Evolutionary conservation across 1,139 yeast species (phyloP), one percentile per base, ranked within the genome.

Genomic region (Groenewaldozyma auringiensis): DNA sequence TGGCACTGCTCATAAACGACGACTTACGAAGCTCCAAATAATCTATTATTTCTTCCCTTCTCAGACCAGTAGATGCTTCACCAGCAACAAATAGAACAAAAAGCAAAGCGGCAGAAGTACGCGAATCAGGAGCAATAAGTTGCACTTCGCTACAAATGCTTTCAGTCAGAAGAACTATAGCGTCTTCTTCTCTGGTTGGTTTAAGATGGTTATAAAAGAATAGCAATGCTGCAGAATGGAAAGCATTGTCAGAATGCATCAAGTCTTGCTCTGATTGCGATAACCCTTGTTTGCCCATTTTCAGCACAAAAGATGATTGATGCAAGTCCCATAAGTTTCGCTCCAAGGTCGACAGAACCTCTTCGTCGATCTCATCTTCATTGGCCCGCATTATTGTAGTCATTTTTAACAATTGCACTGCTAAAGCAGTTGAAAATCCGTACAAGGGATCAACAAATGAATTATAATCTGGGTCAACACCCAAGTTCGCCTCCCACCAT

Each of bases 171-270:
- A 33, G 20, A 8, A 6, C 18, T 6, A 33, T 17, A 4, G 36
- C 36, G 20, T 14, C 18, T 27, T 27, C 31, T 9, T 13, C 11
- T 33, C 18, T n/a, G 29, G 6, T 25, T 8, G 6, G 11, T 14
- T 14, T 9, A 8, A 33, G 36, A 9, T 8, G 20, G 9, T 4
- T 33, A 13, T 33, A 33, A 14, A 33, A 33, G 13, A 14, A 33
- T 13, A 33, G 36, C 13, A 33, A 33, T 17, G 36, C 36, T 14
- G 36, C 36, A 33, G 36, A 33, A 17, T 33, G 36, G 13, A 33
- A 33, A 9, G 20, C 36, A 14, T 33, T 14, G 20, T 33, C 20
- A 17, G 18, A 33, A 33, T 33, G 36, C 36, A 33, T 33, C 11
- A 33, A 14, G 36, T 33, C 36, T 14, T 8, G 4, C 36, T 33